Percentiles rank a stretch among this genome's conserved stretches.
Evolutionary conservation across 768 basidiomycete genomes (phyloP).

Genomic region (Candolleomyces aberdarensis): DNA sequence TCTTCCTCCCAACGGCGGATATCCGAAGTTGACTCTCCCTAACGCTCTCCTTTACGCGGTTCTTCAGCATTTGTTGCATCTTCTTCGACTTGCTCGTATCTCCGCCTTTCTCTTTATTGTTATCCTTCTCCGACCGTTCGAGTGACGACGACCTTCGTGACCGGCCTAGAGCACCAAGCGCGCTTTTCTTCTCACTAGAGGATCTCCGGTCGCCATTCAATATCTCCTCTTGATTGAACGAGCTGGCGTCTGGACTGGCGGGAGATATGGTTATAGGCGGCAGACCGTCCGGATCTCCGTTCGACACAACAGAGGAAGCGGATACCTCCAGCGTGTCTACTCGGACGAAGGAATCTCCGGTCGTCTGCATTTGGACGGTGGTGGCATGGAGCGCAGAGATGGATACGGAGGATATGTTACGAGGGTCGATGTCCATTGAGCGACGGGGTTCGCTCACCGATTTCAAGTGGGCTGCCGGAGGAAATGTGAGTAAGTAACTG

Average conservation of each 20-base stretch:
- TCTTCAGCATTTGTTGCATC: conserved; percentile 71
- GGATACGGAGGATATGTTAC: too few relatives aligned
- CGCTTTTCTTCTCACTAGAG: conserved; percentile 12
- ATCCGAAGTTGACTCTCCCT: conserved; percentile 50
- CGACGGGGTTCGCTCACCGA: too few relatives aligned
- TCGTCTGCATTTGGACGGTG: too few relatives aligned
- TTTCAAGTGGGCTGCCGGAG: too few relatives aligned
- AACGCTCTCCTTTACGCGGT: conserved; percentile 63
- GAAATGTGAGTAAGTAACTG: background rate
- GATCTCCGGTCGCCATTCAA: conserved; percentile 7
- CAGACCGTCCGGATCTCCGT: background rate
- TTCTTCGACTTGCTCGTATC: conserved; percentile 66
- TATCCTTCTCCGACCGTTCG: conserved; percentile 10
- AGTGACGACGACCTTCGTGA: conserved; percentile 4
- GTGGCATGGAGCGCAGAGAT: too few relatives aligned
- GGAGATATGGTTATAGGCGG: background rate
- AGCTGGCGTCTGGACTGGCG: background rate
- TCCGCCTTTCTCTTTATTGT: conserved; percentile 17
- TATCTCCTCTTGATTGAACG: background rate
- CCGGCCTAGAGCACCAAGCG: conserved; percentile 6
- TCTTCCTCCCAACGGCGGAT: conserved; percentile 72
- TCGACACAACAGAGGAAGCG: too few relatives aligned
- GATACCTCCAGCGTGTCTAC: too few relatives aligned
- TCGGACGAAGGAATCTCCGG: too few relatives aligned
- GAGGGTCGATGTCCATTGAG: too few relatives aligned